Base-by-base conservation (phyloP, 2,329 filamentous ascomycete genomes). In the Aspergillus sp. region DNA sequence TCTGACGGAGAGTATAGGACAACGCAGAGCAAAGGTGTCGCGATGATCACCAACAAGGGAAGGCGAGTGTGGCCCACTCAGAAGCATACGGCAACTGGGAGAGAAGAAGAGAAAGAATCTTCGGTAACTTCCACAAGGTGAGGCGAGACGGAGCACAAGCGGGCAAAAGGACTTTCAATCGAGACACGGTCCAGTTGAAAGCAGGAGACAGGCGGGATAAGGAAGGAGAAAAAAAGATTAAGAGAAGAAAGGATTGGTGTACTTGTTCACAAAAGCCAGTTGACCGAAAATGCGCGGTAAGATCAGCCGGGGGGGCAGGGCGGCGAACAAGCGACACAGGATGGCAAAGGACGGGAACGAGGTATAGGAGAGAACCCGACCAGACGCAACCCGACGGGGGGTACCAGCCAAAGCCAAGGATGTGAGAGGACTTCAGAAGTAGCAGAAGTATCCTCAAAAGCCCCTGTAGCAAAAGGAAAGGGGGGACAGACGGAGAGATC, bases 251-350 rank as follows among this genome's bases (percentile, higher is more conserved):
- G 39, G 58, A 56, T 58, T 63, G 62, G 53, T 59, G 54, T 44
- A 62, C 61, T 59, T 48, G 62, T 60, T 17, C 39, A 51, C 32
- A 38, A 13, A 50, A 64, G 54, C 57, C 63, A 60, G 57, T 60
- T 50, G 62, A 53, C 32, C 59, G 54, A 61, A 61, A 62, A 63
- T 57, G 66, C 66, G 66, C 66, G 60, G 60, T 61, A 64, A 57
- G 59, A 64, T 64, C 58, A 57, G 54, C 62, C 59, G 59, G 58
- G 41, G 38, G 60, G 58, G 48, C 59, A 50, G 56, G 59, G 64
- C 58, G 63, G 64, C 59, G 62, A 63, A 57, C 61, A 66, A 57
- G 64, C 62, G 62, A 65, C 59, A 64, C 57, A 55, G 62, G 60
- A 57, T 54, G 64, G 42, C 50, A 54, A 61, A 61, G 54, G 60